Base-by-base conservation (phyloP, 1,139 yeast species). In the Zygosaccharomyces pseudobailii region DNA sequence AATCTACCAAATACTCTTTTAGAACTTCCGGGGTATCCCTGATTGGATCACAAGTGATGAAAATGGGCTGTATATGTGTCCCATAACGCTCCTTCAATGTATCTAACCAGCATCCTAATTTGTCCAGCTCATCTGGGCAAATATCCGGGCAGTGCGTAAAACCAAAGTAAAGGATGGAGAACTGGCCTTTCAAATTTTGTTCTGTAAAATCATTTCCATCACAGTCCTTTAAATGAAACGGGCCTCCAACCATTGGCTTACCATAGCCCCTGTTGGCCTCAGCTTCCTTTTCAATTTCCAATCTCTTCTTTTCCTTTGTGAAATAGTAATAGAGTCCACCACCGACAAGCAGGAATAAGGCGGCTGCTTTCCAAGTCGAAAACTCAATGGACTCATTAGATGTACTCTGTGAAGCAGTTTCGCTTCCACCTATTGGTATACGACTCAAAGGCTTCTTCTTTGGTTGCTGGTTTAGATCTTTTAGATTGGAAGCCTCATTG, bases 81-180 rank as follows among this genome's bases (percentile, higher is more conserved):
- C 74, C 73, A 45, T 80, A 75, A 54, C 79, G 76, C 23, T 62
- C 51, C 58, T 84, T 79, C 60, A 87, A 72, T 22, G 74, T 78
- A 45, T 82, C 78, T 55, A 92, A 70, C 78, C 94, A 87, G 30
- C 79, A 76, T 2, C 95, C 87, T 66, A 92, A 75, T 63, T 90
- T 88, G 65, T 92, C 98, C 54, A 92, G 76, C 67, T 92, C 98
- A 65, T 92, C 97, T 7, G 98, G 98, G 68, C 98, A 92, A 45
- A 92, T 89, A 68, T 92, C 98, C 6, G 98, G 98, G 70, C 98
- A 92, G 69, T 89, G 90, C 4, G 96, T 86, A 71, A 92, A 92
- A 0, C 98, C 98, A 69, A 92, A 92, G 68, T 92, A 92, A 17
- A 92, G 67, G 46, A 92, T 73, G 9, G 89, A 79, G 66, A 87